Percentiles rank a stretch among this genome's conserved stretches.
phyloP scores from a whole-genome alignment of 345 rosid species.

The Anacardium occidentale region DNA sequence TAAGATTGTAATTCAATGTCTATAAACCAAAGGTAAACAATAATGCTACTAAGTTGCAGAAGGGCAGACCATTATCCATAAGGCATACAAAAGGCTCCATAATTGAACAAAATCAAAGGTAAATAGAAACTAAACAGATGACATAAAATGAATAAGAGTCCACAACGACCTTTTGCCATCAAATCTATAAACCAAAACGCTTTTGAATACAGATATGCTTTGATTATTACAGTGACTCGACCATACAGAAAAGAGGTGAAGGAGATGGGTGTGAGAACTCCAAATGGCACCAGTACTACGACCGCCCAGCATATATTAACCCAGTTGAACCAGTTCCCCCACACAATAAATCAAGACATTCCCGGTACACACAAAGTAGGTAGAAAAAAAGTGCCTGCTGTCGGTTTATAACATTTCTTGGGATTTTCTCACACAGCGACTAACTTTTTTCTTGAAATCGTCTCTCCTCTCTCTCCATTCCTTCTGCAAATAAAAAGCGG shows the following conservation, averaged over 20 bases:
- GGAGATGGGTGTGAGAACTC: conserved; percentile 19
- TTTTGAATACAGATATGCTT: conserved; percentile 12
- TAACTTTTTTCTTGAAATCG: conserved; percentile 69
- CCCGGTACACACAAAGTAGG: conserved; percentile 11
- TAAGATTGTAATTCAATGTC: too few relatives aligned
- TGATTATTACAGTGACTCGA: conserved; percentile 7
- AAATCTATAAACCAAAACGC: conserved; percentile 11
- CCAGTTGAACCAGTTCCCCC: conserved; percentile 16
- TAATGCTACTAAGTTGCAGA: too few relatives aligned
- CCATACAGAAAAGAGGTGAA: conserved; percentile 6
- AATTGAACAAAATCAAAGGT: not conserved
- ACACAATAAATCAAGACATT: conserved; percentile 24
- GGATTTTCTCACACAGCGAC: conserved; percentile 64
- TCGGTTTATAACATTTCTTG: conserved; percentile 54
- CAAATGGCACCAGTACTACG: conserved; percentile 8
- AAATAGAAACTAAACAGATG: not conserved
- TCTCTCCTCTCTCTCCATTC: conserved; percentile 75
- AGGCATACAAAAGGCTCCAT: not conserved
- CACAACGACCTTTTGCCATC: not conserved
- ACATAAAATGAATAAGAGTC: not conserved
- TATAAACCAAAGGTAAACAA: too few relatives aligned
- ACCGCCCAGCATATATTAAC: not conserved
- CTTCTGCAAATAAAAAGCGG: conserved; percentile 36
- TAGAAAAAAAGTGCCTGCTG: not conserved
- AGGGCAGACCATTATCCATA: not conserved